Conservation (phyloP, 306 rosid genomes). For the Trifolium fragiferum region DNA sequence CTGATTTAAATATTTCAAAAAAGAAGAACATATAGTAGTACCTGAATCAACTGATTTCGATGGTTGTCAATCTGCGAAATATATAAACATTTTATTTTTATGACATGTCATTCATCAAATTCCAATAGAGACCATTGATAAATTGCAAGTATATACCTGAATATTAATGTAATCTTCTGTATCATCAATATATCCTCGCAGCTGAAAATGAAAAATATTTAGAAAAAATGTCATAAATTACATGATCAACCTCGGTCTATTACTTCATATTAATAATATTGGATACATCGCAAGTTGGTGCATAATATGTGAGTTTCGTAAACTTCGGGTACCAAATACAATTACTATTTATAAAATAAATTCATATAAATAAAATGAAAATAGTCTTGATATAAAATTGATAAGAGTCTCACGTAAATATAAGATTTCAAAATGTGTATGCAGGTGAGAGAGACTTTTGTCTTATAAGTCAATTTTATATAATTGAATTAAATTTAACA, state of each 20-base stretch:
- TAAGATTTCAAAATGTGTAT: too few relatives aligned
- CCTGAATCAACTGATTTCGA: slow-evolving; percentile 79
- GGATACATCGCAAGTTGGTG: too few relatives aligned
- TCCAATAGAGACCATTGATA: neutral
- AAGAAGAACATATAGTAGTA: slow-evolving; percentile 21
- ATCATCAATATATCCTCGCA: slow-evolving; percentile 81
- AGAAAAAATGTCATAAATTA: neutral
- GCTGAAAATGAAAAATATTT: slow-evolving; percentile 53
- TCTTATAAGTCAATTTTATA: too few relatives aligned
- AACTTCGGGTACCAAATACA: neutral
- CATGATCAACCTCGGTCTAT: neutral
- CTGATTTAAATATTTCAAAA: too few relatives aligned
- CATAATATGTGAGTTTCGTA: neutral
- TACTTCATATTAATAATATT: too few relatives aligned
- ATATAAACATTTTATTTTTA: slow-evolving; percentile 14
- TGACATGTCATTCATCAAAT: slow-evolving; percentile 22
- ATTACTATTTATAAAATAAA: too few relatives aligned
- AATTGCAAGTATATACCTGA: slow-evolving; percentile 54
- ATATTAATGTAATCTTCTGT: slow-evolving; percentile 93
- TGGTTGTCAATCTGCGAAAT: slow-evolving; percentile 73
- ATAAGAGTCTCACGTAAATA: too few relatives aligned
- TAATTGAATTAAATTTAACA: neutral
- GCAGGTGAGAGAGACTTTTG: too few relatives aligned
- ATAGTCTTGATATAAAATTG: neutral
- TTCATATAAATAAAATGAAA: neutral